A percentile compares a stretch with the other conserved stretches of the same genome.
Evolutionary conservation across 2,329 filamentous ascomycete genomes (phyloP).

Genomic region (Triangularia setosa): DNA sequence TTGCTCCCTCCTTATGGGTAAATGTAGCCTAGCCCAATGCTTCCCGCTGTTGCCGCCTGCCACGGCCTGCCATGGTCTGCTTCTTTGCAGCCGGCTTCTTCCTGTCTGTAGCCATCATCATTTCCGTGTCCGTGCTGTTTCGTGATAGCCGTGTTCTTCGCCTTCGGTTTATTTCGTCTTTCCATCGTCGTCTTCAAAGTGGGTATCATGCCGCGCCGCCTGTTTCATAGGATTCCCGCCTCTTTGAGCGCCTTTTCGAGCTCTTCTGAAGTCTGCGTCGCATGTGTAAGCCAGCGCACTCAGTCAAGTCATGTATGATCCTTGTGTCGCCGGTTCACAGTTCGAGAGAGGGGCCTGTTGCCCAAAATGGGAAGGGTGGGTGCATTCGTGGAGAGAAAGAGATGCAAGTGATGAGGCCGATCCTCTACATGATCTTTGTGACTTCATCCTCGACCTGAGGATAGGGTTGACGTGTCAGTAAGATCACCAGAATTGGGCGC

Average conservation of each 20-base stretch:
- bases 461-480: constrained; percentile 49
- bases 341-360: constrained; percentile 6
- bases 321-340: constrained; percentile 8
- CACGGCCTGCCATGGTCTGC: constrained; percentile 1
- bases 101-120: background rate
- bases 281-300: constrained; percentile 22
- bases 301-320: constrained; percentile 7
- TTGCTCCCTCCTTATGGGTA: constrained; percentile 31
- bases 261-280: constrained; percentile 34
- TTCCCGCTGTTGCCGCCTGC: constrained; percentile 4
- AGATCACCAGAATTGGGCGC: constrained; percentile 25
- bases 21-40: constrained; percentile 28
- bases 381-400: constrained; percentile 8
- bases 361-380: constrained; percentile 11
- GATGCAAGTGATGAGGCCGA: constrained; percentile 20
- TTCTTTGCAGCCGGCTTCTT: background rate
- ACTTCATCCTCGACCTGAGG: constrained; percentile 82
- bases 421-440: constrained; percentile 77
- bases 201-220: constrained; percentile 13
- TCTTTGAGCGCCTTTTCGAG: constrained; percentile 37
- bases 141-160: background rate
- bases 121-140: constrained; percentile 1
- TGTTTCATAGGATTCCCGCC: constrained; percentile 38
- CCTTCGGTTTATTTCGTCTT: constrained; percentile 1
- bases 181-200: constrained; percentile 8